Base-by-base conservation (phyloP, 192 early-diverging fungal genomes). In the Backusella mclennaniae region DNA sequence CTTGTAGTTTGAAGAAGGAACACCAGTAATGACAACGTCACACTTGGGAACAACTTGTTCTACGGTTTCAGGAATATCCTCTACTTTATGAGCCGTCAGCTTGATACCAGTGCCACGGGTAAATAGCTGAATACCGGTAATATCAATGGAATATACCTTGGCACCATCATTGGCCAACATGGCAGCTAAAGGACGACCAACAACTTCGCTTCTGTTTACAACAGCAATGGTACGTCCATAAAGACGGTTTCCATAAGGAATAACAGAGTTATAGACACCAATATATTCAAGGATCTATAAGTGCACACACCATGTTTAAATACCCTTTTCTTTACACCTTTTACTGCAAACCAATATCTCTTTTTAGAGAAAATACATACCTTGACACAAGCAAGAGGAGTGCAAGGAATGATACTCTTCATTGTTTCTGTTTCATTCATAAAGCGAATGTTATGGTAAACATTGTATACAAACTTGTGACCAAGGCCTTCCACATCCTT, bases 401-500 rank as follows among this genome's bases (percentile, higher is more conserved):
- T 99, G 86, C 98, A 99, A 3, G 98, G 98, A 68, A 99, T 90
- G 71, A 98, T 98, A 82, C 96, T 96, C 84, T 99, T 99, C 74
- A 92, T 92, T 1, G 89, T 93, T 79, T 95, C 77, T 12, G 80
- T 86, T 26, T 87, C 83, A 79, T 99, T 95, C 75, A 99, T 85
- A 85, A 84, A 98, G 12, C 98, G 92, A 67, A 82, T 75, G 29
- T 82, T 82, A 87, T 95, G 94, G 83, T 99, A 98, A 86, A 99
- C 91, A 85, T 97, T 98, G 85, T 96, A 95, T 70, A 94, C 90
- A 86, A 96, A 98, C 36, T 92, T 95, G 79, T 96, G 95, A 79
- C 94, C 96, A 6, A 99, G 87, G 12, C 97, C 96, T 85, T 99
- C 98, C 21, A 99, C 98, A 82, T 99, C 98, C 85, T 99, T 99